Evolutionary conservation across 225 moss, liverwort and hornwort species (phyloP).

Genomic region (Ulota crispa): DNA sequence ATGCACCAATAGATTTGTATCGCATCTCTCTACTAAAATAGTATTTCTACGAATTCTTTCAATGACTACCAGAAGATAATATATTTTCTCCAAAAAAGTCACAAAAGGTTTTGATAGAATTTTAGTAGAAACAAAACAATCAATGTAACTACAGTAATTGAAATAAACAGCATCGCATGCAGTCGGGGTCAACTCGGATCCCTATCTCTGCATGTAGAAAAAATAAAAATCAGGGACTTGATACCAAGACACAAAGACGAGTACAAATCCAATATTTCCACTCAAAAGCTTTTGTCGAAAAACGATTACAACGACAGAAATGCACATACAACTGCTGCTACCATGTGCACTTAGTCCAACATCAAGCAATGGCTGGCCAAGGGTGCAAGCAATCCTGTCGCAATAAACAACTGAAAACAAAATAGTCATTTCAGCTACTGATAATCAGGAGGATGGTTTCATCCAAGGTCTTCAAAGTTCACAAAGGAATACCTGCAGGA

Average conservation of each 20-base stretch:
- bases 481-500: conserved; percentile 21
- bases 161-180: not conserved
- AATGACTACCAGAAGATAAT: not conserved
- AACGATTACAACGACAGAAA: not conserved
- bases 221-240: not conserved
- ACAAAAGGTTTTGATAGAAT: not conserved
- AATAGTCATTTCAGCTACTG: not conserved
- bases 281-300: not conserved
- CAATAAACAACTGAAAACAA: not conserved
- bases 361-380: not conserved
- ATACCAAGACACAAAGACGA: not conserved
- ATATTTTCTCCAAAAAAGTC: not conserved
- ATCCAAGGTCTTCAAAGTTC: not conserved
- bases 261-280: not conserved
- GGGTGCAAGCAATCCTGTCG: not conserved
- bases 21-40: no score
- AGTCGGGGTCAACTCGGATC: not conserved
- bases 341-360: not conserved
- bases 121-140: not conserved
- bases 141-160: not conserved
- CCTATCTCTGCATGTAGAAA: not conserved
- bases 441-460: not conserved
- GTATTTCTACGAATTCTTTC: not conserved
- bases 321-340: not conserved
- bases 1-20: not conserved